Evolutionary conservation across 164 flowering plant genomes (phyloP), one percentile per base, ranked within the genome.

Genomic region (Vitis amurensis): DNA sequence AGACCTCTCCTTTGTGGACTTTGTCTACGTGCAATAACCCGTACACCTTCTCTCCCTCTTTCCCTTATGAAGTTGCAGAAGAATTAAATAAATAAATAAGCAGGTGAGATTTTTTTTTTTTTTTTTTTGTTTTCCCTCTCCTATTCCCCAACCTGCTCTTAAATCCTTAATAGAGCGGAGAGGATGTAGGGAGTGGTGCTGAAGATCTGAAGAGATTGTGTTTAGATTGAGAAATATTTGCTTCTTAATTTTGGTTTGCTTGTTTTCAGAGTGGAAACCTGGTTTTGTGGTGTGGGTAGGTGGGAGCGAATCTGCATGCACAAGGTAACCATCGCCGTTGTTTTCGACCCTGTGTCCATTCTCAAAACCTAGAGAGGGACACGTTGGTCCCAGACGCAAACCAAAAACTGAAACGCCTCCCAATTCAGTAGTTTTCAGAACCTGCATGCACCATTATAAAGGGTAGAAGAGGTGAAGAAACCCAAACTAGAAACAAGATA

Each of bases 271-370:
- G 44, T 37, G 44, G 44, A 37, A 37, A 37, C 44, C 44, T 37
- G 44, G 44, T 37, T 37, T 37, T 37, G 44, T 37, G 44, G 23
- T 16, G 49, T 12, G 19, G 19, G 50, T 30, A 66, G 15, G 44
- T 37, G 44, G 44, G 44, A 37, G 44, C 44, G 44, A 37, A 37
- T 37, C 44, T 5, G 44, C 66, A 23, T 64, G 69, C 55, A 58
- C 63, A 73, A 65, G 76, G 69, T 27, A 57, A 68, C 55, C 12
- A 55, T 60, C 56, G 73, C 71, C 76, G 71, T 68, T 61, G 74
- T 72, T 75, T 78, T 72, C 47, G 44, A 19, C 9, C 73, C 50
- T n/a, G 17, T 55, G 11, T 17, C 64, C 78, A 74, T 78, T 78
- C 81, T 75, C 71, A 31, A 37, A 8, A 27, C 53, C 68, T 17